Percentiles rank a stretch among this genome's conserved stretches.
Evolutionary conservation across 1,284 basidiomycete species (phyloP).

Genomic region (Coniferiporia weirii): DNA sequence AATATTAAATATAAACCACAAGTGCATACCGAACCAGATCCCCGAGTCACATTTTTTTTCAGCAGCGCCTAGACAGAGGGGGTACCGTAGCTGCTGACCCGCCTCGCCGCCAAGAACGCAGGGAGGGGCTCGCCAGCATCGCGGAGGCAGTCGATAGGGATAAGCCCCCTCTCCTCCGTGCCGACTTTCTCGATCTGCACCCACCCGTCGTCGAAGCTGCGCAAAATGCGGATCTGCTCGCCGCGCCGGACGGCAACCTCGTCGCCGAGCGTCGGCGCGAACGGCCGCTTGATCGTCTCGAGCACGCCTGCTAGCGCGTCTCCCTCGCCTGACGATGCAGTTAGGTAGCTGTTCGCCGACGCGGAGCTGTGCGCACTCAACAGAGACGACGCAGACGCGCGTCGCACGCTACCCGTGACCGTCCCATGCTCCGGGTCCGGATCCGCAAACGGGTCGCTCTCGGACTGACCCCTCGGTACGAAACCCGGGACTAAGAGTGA

Average conservation of each 20-base stretch:
- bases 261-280: conserved; percentile 51
- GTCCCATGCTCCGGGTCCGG: background rate
- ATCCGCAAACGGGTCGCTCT: conserved; percentile 9
- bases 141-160: conserved; percentile 60
- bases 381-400: background rate
- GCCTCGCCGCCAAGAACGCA: conserved; percentile 44
- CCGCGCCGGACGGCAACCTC: conserved; percentile 49
- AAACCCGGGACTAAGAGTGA: background rate
- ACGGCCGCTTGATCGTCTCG: conserved; percentile 44
- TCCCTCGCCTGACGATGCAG: background rate
- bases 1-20: too few relatives aligned
- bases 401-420: background rate
- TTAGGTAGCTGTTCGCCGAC: background rate
- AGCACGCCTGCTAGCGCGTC: background rate
- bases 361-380: background rate
- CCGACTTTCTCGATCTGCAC: conserved; percentile 43
- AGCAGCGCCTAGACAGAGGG: background rate
- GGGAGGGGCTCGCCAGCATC: conserved; percentile 42
- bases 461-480: background rate
- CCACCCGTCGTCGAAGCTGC: conserved; percentile 67
- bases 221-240: conserved; percentile 48
- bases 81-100: conserved; percentile 20
- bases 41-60: too few relatives aligned
- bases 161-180: conserved; percentile 35
- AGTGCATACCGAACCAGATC: too few relatives aligned